Base-by-base conservation (phyloP, 2,329 filamentous ascomycete genomes). In the Fusarium anguioides region DNA sequence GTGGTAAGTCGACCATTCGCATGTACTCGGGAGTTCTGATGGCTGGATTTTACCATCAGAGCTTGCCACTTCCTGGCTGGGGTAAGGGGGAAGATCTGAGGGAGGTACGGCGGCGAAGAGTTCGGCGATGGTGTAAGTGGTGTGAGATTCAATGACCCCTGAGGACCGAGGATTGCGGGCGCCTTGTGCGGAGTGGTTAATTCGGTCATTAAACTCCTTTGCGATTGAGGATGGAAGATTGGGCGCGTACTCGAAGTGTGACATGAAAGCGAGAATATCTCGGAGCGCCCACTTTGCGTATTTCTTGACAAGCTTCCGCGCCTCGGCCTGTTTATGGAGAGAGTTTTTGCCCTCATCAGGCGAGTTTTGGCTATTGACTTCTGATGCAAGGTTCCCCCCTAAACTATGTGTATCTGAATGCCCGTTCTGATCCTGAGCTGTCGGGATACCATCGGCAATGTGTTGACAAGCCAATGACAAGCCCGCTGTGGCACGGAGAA, bases 171-270 rank as follows among this genome's bases (percentile, higher is more conserved):
- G 76, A 41, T 81, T 77, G 69, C 82, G 78, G 66, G 75, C 74
- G 39, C 80, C 82, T 69, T 86, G 81, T 44, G 84, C 83, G 23
- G 84, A 82, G 60, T 84, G 80, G 69, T 87, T 87, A 10, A 91
- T 83, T 59, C 86, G 86, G 40, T 85, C 79, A 26, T 80, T 81
- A 68, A 86, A 87, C 21, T 86, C 84, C 62, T 88, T 85, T 18
- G 84, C 85, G 24, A 87, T 79, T 41, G 88, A 84, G 41, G 86
- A 78, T 9, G 90, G 86, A 39, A 92, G 77, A 46, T 91, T 86
- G 1, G 92, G 91, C 0, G 92, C 91, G 77, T 96, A 96, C 72
- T 96, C 91, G 65, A 96, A 89, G 60, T 89, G 83, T 2, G 88
- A 87, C 36, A 96, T 80, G 74, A 92, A 96, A 21, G 86, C 82